Evolutionary conservation across 2,329 filamentous ascomycete genomes (phyloP).

Genomic region (Fusarium sp.): DNA sequence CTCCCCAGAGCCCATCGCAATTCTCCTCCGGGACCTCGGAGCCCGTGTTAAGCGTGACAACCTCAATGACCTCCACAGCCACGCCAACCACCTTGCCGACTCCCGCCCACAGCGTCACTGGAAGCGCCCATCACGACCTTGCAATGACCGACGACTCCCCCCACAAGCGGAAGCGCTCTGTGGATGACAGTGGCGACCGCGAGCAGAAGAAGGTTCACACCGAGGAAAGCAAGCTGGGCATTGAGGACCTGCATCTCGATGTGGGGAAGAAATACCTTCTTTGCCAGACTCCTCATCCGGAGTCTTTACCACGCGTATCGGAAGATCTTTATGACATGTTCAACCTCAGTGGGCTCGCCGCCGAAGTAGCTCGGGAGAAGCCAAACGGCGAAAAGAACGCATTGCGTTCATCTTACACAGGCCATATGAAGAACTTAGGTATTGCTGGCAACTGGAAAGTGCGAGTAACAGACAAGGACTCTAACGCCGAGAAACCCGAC

Average conservation of each 20-base stretch:
- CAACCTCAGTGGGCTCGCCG: slow-evolving; percentile 65
- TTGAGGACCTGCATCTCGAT: slow-evolving; percentile 73
- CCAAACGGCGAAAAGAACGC: slow-evolving; percentile 75
- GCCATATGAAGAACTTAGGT: slow-evolving; percentile 72
- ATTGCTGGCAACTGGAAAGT: slow-evolving; percentile 70
- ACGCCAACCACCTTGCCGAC: slow-evolving; percentile 67
- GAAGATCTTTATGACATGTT: slow-evolving; percentile 70
- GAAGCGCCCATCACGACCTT: slow-evolving; percentile 58
- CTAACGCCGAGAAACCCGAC: slow-evolving; percentile 54
- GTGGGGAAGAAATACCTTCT: slow-evolving; percentile 75
- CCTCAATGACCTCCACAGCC: slow-evolving; percentile 62
- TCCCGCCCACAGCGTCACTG: slow-evolving; percentile 71
- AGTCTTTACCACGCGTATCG: slow-evolving; percentile 59
- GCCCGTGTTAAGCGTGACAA: slow-evolving; percentile 60
- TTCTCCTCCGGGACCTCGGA: slow-evolving; percentile 67
- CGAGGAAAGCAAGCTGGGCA: slow-evolving; percentile 69
- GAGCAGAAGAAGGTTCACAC: slow-evolving; percentile 71
- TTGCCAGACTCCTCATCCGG: slow-evolving; percentile 67
- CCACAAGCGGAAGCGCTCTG: slow-evolving; percentile 70
- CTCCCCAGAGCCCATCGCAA: slow-evolving; percentile 74
- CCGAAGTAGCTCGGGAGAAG: slow-evolving; percentile 70
- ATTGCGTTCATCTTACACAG: slow-evolving; percentile 75
- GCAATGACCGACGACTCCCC: slow-evolving; percentile 63
- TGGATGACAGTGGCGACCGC: slow-evolving; percentile 66
- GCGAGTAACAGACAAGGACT: slow-evolving; percentile 63